Percentiles rank a stretch among this genome's conserved stretches.
Conservation (phyloP, 2,329 filamentous ascomycete species). For the Lachnellula subtilissima region DNA sequence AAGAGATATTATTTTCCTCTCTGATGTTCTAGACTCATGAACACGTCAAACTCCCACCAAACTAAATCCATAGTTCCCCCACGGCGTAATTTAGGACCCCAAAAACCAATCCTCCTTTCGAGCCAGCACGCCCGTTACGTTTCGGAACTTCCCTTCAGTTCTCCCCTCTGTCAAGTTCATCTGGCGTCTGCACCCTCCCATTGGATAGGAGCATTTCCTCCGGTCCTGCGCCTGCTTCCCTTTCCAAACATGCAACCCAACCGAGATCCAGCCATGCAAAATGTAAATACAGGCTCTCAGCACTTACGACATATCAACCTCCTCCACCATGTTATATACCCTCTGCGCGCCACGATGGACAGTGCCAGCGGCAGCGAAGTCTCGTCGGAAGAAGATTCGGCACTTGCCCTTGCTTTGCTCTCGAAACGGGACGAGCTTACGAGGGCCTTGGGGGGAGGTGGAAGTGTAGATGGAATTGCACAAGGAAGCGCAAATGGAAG, state of each 20-base stretch:
- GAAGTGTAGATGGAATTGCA: no score
- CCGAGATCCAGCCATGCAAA: neutral
- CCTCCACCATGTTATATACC: neutral
- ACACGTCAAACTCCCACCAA: no score
- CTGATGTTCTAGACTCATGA: neutral
- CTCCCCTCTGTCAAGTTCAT: no score
- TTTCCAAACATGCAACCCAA: neutral
- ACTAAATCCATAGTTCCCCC: no score
- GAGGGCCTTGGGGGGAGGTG: slow-evolving; percentile 40
- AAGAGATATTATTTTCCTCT: no score
- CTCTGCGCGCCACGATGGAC: neutral
- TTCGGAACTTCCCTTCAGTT: no score
- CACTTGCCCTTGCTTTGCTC: slow-evolving; percentile 36
- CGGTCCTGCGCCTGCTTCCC: neutral
- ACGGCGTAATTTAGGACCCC: neutral
- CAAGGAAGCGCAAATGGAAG: no score
- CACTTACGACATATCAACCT: neutral
- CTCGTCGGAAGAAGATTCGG: slow-evolving; percentile 24
- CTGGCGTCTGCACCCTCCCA: slow-evolving; percentile 38
- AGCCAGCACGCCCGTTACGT: neutral
- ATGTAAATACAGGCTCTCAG: no score
- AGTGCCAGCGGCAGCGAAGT: slow-evolving; percentile 7
- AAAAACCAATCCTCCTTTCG: neutral
- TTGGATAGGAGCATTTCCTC: slow-evolving; percentile 26
- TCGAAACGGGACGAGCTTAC: slow-evolving; percentile 54